These are phyloP conservation scores for Fusarium musae DNA, from an alignment of 2,329 filamentous ascomycete species.

Conservation along the genomic window DNA sequence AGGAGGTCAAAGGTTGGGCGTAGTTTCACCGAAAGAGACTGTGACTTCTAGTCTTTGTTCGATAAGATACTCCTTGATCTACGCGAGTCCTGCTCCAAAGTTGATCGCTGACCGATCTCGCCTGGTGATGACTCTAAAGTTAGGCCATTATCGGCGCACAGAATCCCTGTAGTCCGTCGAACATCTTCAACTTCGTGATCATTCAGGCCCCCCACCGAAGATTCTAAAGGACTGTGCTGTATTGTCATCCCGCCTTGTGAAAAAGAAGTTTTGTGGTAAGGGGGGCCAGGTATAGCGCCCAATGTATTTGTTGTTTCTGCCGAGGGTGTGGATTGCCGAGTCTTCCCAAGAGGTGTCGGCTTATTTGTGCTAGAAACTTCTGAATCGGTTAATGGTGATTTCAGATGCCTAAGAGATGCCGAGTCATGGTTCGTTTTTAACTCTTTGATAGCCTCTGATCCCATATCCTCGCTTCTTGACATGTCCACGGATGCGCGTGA, in stretches of 20 bases:
- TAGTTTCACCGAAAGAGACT: conserved; percentile 36
- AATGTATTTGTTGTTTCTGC: background rate
- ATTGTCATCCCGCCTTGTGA: background rate
- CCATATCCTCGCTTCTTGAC: conserved; percentile 23
- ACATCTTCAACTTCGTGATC: background rate
- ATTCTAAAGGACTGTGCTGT: background rate
- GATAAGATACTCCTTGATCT: conserved; percentile 14
- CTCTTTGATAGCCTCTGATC: background rate
- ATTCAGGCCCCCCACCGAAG: background rate
- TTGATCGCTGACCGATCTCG: background rate
- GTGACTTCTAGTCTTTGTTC: conserved; percentile 33
- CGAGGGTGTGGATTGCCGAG: background rate
- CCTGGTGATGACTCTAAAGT: background rate
- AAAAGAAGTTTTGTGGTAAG: background rate
- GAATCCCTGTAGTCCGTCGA: background rate
- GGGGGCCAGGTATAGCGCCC: background rate
- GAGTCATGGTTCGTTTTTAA: conserved; percentile 9
- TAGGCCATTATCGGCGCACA: background rate
- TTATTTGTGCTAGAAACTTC: conserved; percentile 36
- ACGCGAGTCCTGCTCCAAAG: background rate
- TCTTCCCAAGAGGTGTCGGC: conserved; percentile 35
- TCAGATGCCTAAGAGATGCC: conserved; percentile 39
- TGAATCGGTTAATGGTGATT: conserved; percentile 32
- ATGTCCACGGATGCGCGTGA: conserved; percentile 43
- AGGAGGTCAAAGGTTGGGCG: conserved; percentile 40